Evolutionary conservation across 306 rosid genomes (phyloP).

Genomic region (Clitoria ternatea): DNA sequence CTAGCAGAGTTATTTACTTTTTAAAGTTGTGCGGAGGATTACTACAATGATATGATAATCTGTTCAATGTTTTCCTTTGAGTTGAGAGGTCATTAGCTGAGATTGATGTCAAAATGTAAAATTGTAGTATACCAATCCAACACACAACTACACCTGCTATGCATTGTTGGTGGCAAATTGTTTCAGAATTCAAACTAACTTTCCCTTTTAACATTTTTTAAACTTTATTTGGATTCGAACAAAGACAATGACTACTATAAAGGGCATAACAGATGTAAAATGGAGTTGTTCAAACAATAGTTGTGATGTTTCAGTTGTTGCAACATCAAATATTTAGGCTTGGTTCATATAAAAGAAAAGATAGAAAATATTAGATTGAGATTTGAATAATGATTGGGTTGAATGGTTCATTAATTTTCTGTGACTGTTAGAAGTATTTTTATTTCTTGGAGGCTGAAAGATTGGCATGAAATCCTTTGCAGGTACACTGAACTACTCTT

Average conservation of each 20-base stretch:
- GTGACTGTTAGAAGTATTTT: not conserved
- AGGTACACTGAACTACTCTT: conserved; percentile 63
- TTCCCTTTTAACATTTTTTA: too few species aligned
- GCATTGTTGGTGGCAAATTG: not conserved
- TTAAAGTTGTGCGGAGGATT: not conserved
- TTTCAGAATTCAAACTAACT: too few species aligned
- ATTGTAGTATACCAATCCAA: not conserved
- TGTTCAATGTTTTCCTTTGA: not conserved
- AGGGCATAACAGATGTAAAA: too few species aligned
- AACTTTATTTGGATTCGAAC: too few species aligned
- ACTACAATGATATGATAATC: not conserved
- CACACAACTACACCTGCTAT: not conserved
- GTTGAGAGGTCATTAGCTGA: not conserved
- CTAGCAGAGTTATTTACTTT: not conserved
- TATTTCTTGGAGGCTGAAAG: conserved; percentile 21
- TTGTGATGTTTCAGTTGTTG: conserved; percentile 13
- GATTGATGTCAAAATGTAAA: not conserved
- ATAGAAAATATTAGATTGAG: not conserved
- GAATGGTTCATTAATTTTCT: not conserved
- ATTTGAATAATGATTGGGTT: not conserved
- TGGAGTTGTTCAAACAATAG: not conserved
- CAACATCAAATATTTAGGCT: not conserved
- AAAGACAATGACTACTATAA: too few species aligned
- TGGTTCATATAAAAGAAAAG: not conserved
- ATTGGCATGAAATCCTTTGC: conserved; percentile 18